These are phyloP conservation scores for Suhomyces panamericanus DNA, from an alignment of 1,139 yeast genomes.

Conservation along the genomic window DNA sequence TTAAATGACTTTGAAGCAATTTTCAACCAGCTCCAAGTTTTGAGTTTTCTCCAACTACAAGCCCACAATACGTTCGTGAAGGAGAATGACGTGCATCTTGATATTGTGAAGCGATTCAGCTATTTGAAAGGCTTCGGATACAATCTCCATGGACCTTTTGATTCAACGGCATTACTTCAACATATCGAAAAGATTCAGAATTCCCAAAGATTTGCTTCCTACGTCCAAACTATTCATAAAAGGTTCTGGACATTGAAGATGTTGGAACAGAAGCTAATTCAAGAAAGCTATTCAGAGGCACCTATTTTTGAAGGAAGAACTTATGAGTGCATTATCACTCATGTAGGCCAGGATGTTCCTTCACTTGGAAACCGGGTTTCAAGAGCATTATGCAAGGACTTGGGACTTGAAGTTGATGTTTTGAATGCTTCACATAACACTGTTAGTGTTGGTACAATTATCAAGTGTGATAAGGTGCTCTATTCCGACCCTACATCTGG, in stretches of 20 bases:
- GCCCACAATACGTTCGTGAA: slow-evolving; percentile 12
- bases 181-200: slow-evolving; percentile 21
- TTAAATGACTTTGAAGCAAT: slow-evolving; percentile 28
- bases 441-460: slow-evolving; percentile 42
- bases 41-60: slow-evolving; percentile 26
- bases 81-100: slow-evolving; percentile 11
- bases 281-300: slow-evolving; percentile 5
- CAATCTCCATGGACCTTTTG: slow-evolving; percentile 35
- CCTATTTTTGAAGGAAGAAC: slow-evolving; percentile 2
- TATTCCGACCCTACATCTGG: slow-evolving; percentile 38
- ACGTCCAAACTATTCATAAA: slow-evolving; percentile 19
- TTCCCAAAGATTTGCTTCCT: slow-evolving; percentile 17
- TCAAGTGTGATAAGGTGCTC: slow-evolving; percentile 42
- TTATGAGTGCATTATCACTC: slow-evolving; percentile 32
- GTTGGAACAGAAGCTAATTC: slow-evolving; percentile 23
- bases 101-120: slow-evolving; percentile 20
- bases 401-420: slow-evolving; percentile 49
- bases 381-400: slow-evolving; percentile 44
- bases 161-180: slow-evolving; percentile 17
- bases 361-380: slow-evolving; percentile 17
- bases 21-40: slow-evolving; percentile 42
- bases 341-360: slow-evolving; percentile 20
- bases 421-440: slow-evolving; percentile 19
- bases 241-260: slow-evolving; percentile 28
- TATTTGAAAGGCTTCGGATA: slow-evolving; percentile 38